Conservation (phyloP, 139 green algal genomes). For the Chlorella sorokiniana region DNA sequence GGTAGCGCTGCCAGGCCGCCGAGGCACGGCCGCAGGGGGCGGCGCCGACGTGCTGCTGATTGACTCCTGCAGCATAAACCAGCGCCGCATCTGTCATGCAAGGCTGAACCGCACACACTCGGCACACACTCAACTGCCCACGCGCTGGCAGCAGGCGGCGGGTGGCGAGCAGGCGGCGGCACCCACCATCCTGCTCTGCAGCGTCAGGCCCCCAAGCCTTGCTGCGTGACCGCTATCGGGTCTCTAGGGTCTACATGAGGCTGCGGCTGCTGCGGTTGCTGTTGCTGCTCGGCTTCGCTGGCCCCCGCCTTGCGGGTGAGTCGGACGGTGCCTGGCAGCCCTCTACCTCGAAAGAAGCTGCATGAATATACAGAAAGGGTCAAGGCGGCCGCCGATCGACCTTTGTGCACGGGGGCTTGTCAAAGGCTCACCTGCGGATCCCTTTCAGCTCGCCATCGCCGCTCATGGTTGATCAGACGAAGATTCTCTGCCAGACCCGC, state of each 20-base stretch:
- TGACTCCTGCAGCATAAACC: not conserved
- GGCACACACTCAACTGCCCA: too few relatives aligned
- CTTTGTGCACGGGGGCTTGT: too few relatives aligned
- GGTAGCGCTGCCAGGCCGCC: too few relatives aligned
- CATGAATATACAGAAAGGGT: not conserved
- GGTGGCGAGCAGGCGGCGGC: not conserved
- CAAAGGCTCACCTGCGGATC: not conserved
- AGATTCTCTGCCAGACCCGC: too few relatives aligned
- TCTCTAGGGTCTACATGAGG: not conserved
- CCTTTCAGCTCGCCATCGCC: not conserved
- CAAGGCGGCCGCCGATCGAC: not conserved
- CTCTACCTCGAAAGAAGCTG: conserved; percentile 26
- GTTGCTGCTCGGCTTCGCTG: not conserved
- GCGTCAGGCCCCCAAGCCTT: not conserved
- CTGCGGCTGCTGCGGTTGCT: not conserved
- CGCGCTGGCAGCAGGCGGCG: not conserved
- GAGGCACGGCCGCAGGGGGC: not conserved
- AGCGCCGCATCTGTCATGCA: too few relatives aligned
- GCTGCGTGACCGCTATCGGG: not conserved
- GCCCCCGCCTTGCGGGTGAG: conserved; percentile 4
- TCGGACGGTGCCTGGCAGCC: conserved; percentile 36
- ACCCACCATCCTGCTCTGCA: conserved; percentile 19
- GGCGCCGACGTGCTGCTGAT: conserved; percentile 17
- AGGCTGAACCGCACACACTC: too few relatives aligned
- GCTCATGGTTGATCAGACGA: too few relatives aligned